Conservation (phyloP, 257 asterid genomes). For the Rehmannia glutinosa region DNA sequence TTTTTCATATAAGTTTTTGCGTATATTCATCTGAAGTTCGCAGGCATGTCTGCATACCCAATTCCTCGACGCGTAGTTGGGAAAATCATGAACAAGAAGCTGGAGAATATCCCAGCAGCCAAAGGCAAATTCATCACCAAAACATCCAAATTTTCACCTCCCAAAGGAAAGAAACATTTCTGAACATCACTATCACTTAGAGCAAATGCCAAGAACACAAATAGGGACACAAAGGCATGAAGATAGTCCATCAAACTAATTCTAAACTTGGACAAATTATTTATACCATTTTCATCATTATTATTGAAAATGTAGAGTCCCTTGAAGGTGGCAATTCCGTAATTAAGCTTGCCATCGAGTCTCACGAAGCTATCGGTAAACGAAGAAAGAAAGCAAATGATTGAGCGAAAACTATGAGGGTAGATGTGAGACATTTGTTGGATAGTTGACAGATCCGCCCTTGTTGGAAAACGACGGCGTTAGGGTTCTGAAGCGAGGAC, state of each 20-base stretch:
- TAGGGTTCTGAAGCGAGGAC: constrained; percentile 56
- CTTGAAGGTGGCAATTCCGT: constrained; percentile 47
- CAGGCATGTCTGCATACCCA: constrained; percentile 44
- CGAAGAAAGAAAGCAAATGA: constrained; percentile 43
- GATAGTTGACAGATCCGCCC: constrained; percentile 39
- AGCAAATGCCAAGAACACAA: constrained; percentile 52
- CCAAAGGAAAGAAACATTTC: constrained; percentile 37
- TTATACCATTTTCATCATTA: neutral
- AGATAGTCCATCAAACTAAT: constrained; percentile 37
- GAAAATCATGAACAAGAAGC: constrained; percentile 49
- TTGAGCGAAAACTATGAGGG: constrained; percentile 32
- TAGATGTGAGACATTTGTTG: constrained; percentile 35
- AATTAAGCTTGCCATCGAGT: constrained; percentile 34
- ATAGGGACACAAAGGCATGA: constrained; percentile 43
- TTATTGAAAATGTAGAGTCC: constrained; percentile 47
- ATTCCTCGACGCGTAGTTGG: constrained; percentile 67
- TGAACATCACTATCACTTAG: constrained; percentile 50
- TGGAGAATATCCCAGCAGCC: constrained; percentile 46
- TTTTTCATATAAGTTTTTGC: too few relatives aligned
- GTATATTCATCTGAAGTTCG: neutral
- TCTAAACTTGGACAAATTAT: constrained; percentile 32
- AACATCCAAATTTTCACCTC: constrained; percentile 32
- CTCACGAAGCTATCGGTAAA: constrained; percentile 56
- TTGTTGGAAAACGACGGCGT: constrained; percentile 53
- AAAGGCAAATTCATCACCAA: constrained; percentile 56